Evolutionary conservation across 2,329 filamentous ascomycete genomes (phyloP), one percentile per base, ranked within the genome.

Genomic region (Paecilomyces formosus): DNA sequence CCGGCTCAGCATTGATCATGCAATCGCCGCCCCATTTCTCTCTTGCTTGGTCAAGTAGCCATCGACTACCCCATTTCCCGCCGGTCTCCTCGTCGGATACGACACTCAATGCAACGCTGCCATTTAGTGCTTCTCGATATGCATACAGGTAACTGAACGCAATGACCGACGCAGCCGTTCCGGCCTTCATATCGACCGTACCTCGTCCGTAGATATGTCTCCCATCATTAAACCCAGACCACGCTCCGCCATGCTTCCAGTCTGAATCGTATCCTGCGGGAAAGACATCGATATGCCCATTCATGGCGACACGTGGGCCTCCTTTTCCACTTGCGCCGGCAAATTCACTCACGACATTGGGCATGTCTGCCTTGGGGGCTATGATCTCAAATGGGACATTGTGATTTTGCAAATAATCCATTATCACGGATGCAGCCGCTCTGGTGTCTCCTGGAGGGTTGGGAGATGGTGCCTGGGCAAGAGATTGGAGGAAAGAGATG

Each of bases 101-200:
- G 11, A 70, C 68, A 56, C 68, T 70, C 12, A 76, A 55, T 3
- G 57, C 68, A 1, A 68, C 56, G 51, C 64, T 66, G 31, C 67
- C 64, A 24, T 53, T 55, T 1, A 72, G 55, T 24, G n/a, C 39
- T n/a, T 65, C 53, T 5, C 62, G 62, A 39, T 67, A 62, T 30
- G 56, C 53, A 55, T 64, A 60, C 6, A 77, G 61, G 50, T 72
- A 71, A 1, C 65, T 62, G 57, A 71, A 78, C 2, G 74, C 75
- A n/a, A 76, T 71, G 5, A 76, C 66, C 2, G 65, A 67, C 0
- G 76, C 74, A 1, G 72, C 74, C 4, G 72, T 77, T 0, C 75
- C 76, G 5, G 74, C 72, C 63, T 78, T 78, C 75, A 79, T 78
- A 58, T 78, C 76, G 1, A 77, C 76, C 0, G 67, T 70, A 2